phyloP scores from a whole-genome alignment of 2,329 filamentous ascomycete species.

The Fusarium nygamai region DNA sequence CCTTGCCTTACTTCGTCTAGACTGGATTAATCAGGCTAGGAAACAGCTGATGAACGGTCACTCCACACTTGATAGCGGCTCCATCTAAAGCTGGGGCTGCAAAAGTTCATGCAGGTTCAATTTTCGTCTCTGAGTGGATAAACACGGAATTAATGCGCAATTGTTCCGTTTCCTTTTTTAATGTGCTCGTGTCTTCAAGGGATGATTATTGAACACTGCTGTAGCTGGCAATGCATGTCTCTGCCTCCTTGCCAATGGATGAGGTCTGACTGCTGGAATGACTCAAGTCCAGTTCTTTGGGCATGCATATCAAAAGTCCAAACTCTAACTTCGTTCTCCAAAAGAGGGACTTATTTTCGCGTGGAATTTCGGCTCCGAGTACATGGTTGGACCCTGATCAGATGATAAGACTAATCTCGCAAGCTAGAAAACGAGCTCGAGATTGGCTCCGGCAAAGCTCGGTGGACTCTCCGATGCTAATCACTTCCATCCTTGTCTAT shows the following conservation, averaged over 20 bases:
- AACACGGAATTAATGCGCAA: background rate
- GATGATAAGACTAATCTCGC: background rate
- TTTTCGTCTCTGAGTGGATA: background rate
- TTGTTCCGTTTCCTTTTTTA: background rate
- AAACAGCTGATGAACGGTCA: background rate
- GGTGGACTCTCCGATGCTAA: slow-evolving; percentile 47
- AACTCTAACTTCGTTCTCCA: background rate
- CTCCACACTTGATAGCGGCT: slow-evolving; percentile 8
- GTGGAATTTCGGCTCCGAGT: background rate
- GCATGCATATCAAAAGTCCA: background rate
- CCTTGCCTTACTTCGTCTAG: background rate
- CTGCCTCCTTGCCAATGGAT: accelerated
- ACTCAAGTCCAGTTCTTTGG: background rate
- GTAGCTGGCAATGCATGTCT: accelerated
- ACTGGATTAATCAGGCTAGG: background rate
- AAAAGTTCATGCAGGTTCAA: background rate
- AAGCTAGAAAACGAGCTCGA: background rate
- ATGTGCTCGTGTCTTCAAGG: background rate
- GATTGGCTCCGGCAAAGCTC: slow-evolving; percentile 4
- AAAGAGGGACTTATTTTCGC: background rate
- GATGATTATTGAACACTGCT: background rate
- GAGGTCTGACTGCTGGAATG: background rate
- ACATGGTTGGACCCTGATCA: background rate
- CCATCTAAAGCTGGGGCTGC: background rate
- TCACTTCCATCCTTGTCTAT: background rate